These are phyloP conservation scores for Eruca vesicaria DNA, from an alignment of 441 rosid genomes.

Conservation along the genomic window DNA sequence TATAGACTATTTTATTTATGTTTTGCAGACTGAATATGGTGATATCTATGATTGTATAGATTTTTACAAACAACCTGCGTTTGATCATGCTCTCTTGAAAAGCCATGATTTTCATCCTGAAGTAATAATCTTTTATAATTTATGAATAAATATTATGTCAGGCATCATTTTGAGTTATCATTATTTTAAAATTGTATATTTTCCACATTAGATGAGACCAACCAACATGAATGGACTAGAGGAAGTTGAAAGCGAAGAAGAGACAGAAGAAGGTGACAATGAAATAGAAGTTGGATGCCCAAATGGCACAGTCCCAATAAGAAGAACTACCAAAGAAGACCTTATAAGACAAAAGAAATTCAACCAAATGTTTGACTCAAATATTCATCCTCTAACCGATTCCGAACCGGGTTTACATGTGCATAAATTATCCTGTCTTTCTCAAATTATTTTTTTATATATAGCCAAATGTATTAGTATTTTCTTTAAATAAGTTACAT, in stretches of 20 bases:
- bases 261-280: background rate
- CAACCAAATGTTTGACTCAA: conserved; percentile 8
- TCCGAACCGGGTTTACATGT: conserved; percentile 23
- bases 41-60: conserved; percentile 18
- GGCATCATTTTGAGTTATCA: background rate
- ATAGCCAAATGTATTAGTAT: background rate
- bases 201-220: conserved; percentile 6
- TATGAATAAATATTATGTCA: background rate
- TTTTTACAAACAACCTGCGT: conserved; percentile 23
- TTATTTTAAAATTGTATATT: background rate
- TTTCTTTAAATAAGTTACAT: background rate
- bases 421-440: background rate
- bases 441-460: background rate
- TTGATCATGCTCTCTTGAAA: conserved; percentile 11
- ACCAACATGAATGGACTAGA: background rate
- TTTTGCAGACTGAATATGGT: conserved; percentile 10
- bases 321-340: conserved; percentile 46
- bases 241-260: background rate
- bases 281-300: conserved; percentile 38
- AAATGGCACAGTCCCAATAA: conserved; percentile 41
- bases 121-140: background rate
- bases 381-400: conserved; percentile 2
- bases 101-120: conserved; percentile 9
- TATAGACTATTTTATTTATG: background rate
- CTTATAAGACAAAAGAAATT: conserved; percentile 27